These are phyloP conservation scores for Kwoniella bestiolae DNA, from an alignment of 768 basidiomycete genomes.

Conservation along the genomic window DNA sequence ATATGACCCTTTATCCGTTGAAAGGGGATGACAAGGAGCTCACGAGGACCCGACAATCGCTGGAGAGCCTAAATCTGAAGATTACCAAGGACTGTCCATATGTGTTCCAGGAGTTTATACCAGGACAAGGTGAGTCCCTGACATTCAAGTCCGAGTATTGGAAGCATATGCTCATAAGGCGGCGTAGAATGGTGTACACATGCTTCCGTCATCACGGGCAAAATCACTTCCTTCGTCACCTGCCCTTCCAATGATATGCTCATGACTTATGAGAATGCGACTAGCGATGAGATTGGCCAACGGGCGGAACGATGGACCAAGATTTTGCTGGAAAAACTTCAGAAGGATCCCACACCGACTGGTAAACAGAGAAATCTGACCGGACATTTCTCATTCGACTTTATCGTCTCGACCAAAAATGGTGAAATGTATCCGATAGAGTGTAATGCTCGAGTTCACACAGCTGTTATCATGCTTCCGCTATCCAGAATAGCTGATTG, in stretches of 20 bases:
- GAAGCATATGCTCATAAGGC: background rate
- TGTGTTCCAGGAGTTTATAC: slow-evolving; percentile 57
- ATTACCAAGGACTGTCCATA: slow-evolving; percentile 52
- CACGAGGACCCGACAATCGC: slow-evolving; percentile 30
- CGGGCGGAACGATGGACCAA: slow-evolving; percentile 53
- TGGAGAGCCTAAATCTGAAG: slow-evolving; percentile 37
- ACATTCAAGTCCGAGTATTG: background rate
- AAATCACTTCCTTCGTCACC: slow-evolving; percentile 55
- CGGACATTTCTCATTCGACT: slow-evolving; percentile 57
- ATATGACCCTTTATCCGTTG: slow-evolving; percentile 53
- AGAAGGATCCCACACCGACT: slow-evolving; percentile 32
- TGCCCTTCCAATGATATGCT: slow-evolving; percentile 58
- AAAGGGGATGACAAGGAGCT: slow-evolving; percentile 45
- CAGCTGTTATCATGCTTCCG: slow-evolving; percentile 53
- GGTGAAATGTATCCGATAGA: slow-evolving; percentile 56
- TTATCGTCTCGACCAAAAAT: slow-evolving; percentile 52
- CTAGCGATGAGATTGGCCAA: slow-evolving; percentile 36
- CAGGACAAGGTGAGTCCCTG: slow-evolving; percentile 48
- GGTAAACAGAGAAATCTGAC: slow-evolving; percentile 40
- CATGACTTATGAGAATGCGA: slow-evolving; percentile 57
- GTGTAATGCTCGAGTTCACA: slow-evolving; percentile 57
- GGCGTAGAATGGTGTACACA: slow-evolving; percentile 56
- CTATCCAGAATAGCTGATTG: slow-evolving; percentile 35
- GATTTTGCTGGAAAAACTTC: slow-evolving; percentile 41
- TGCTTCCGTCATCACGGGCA: slow-evolving; percentile 53